phyloP scores from a whole-genome alignment of 1,139 yeast genomes.

The Magnusiomyces sp. region DNA sequence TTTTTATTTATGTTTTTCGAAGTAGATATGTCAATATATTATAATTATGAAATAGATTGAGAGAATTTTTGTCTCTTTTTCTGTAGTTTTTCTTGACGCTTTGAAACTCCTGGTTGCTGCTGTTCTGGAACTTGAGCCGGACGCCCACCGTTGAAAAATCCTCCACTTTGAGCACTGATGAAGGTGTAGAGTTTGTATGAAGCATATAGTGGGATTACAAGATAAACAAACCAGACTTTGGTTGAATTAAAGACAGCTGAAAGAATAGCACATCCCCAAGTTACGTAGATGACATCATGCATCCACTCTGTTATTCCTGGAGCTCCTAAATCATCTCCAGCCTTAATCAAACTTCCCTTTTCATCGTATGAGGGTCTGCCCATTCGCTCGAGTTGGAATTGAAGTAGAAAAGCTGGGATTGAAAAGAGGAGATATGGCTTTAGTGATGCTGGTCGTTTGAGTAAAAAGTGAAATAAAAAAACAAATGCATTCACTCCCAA shows the following conservation, averaged over 20 bases:
- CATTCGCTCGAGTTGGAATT: constrained; percentile 50
- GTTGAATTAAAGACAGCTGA: constrained; percentile 49
- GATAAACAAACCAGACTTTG: constrained; percentile 52
- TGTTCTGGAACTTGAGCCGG: constrained; percentile 14
- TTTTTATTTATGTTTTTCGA: constrained; percentile 10
- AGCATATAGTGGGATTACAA: constrained; percentile 44
- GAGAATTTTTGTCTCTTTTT: constrained; percentile 36
- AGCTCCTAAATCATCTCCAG: constrained; percentile 62
- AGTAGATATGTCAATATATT: background rate
- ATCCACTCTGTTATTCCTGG: constrained; percentile 68
- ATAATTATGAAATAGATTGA: background rate
- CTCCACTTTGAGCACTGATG: constrained; percentile 14
- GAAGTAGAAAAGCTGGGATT: constrained; percentile 47
- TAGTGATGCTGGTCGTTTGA: constrained; percentile 47
- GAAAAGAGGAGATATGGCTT: constrained; percentile 49
- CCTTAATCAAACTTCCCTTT: constrained; percentile 32
- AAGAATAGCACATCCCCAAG: constrained; percentile 52
- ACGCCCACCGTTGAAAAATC: constrained; percentile 17
- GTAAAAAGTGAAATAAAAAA: constrained; percentile 35
- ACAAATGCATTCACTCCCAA: constrained; percentile 38
- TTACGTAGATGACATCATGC: constrained; percentile 65
- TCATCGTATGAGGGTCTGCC: constrained; percentile 54
- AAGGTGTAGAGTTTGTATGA: constrained; percentile 40
- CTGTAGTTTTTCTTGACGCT: constrained; percentile 47
- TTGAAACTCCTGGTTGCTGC: constrained; percentile 32